phyloP scores from a whole-genome alignment of 2,329 filamentous ascomycete species.

The Pyricularia sp. region DNA sequence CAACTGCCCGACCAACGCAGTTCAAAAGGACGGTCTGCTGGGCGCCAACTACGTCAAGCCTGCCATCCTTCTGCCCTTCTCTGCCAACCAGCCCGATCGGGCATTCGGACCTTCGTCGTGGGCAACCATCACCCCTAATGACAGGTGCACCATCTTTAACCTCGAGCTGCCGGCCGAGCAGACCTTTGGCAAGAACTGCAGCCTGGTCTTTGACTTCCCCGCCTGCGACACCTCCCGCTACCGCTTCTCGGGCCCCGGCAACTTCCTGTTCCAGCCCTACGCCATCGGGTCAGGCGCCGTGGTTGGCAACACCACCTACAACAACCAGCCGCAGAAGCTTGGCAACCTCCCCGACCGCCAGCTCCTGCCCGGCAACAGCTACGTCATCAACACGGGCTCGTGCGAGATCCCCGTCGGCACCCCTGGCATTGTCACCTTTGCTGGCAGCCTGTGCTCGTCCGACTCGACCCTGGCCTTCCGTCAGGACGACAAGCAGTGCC shows the following conservation, averaged over 20 bases:
- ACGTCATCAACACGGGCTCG: background rate
- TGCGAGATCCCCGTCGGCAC: background rate
- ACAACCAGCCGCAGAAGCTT: background rate
- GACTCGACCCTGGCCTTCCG: background rate
- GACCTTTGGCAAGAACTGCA: background rate
- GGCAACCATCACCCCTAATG: background rate
- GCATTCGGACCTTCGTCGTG: background rate
- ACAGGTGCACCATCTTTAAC: background rate
- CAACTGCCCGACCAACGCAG: background rate
- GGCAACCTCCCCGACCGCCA: background rate
- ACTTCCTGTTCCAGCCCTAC: background rate
- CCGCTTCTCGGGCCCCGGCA: background rate
- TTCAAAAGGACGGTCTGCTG: background rate
- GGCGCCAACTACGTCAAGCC: background rate
- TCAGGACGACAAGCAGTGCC: background rate
- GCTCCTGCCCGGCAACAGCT: background rate
- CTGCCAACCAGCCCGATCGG: background rate
- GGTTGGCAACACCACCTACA: background rate
- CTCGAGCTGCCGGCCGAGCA: background rate
- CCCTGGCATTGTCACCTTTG: background rate
- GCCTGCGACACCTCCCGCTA: background rate
- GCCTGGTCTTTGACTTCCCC: background rate
- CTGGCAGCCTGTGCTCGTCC: background rate
- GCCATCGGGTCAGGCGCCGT: background rate
- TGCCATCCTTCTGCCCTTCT: background rate